Conservation (phyloP, 768 basidiomycete species). For the Podaxis sp. region DNA sequence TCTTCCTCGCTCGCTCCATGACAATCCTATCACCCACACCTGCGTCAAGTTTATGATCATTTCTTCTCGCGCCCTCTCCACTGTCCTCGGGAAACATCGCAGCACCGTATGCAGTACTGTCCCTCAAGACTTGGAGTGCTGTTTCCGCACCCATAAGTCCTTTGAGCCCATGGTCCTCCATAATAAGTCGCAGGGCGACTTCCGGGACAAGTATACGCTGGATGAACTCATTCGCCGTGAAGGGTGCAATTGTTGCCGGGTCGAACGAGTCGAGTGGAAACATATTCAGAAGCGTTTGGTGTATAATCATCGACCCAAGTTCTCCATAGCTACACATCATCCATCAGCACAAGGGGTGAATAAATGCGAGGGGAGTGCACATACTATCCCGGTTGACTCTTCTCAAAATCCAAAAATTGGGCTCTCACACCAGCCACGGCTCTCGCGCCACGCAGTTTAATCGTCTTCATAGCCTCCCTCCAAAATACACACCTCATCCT, state of each 20-base stretch:
- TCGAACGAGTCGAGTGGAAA: constrained; percentile 66
- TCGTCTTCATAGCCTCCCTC: constrained; percentile 59
- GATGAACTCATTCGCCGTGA: constrained; percentile 75
- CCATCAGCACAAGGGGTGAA: not conserved
- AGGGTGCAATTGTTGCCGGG: constrained; percentile 53
- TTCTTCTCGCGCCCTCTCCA: constrained; percentile 31
- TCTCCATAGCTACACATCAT: constrained; percentile 71
- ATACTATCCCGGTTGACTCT: constrained; percentile 88
- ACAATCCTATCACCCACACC: constrained; percentile 50
- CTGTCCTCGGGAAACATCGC: constrained; percentile 78
- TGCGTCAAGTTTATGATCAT: constrained; percentile 25
- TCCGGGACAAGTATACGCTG: constrained; percentile 90
- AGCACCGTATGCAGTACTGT: constrained; percentile 81
- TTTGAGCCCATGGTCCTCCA: constrained; percentile 60
- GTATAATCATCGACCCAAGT: constrained; percentile 77
- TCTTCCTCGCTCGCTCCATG: constrained; percentile 52
- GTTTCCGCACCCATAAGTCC: constrained; percentile 34
- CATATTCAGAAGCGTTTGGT: constrained; percentile 70
- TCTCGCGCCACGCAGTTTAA: constrained; percentile 64
- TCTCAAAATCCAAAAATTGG: constrained; percentile 78
- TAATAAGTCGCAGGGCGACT: constrained; percentile 77
- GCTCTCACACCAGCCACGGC: constrained; percentile 66
- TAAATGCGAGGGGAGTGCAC: constrained; percentile 26
- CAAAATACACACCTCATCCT: constrained; percentile 58
- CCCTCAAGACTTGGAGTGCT: constrained; percentile 62